These are phyloP conservation scores for Luffa aegyptiaca DNA, from an alignment of 306 rosid species.

Conservation along the genomic window DNA sequence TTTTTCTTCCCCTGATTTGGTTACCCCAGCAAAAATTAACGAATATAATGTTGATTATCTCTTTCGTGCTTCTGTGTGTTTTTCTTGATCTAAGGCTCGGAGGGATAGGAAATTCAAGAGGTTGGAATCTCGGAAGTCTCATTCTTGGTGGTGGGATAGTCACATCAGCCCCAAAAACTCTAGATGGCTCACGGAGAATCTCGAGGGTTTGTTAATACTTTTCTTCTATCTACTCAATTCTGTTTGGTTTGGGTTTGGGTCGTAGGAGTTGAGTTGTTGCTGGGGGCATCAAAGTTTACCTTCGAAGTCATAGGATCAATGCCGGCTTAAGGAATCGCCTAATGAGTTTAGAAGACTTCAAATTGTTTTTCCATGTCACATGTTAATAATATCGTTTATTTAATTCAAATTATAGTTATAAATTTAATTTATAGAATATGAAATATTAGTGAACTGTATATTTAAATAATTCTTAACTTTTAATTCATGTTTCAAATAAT, in stretches of 20 bases:
- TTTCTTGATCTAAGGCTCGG: constrained; percentile 23
- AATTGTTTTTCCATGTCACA: not conserved
- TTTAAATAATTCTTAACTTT: not conserved
- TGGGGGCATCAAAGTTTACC: not conserved
- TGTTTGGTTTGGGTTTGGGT: not conserved
- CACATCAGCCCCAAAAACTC: constrained; percentile 68
- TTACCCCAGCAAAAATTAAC: too few species aligned
- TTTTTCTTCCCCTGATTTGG: too few species aligned
- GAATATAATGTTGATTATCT: not conserved
- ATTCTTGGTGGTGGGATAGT: constrained; percentile 98
- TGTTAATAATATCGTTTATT: not conserved
- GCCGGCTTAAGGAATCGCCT: not conserved
- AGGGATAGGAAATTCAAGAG: constrained; percentile 45
- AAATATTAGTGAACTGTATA: not conserved
- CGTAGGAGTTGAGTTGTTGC: not conserved
- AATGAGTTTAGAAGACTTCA: not conserved
- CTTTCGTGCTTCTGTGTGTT: not conserved
- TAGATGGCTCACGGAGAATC: constrained; percentile 81
- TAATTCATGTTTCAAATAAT: too few species aligned
- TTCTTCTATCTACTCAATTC: not conserved
- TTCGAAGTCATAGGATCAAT: not conserved
- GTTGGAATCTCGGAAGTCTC: constrained; percentile 56
- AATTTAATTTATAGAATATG: not conserved
- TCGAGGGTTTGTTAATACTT: constrained; percentile 48
- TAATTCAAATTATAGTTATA: not conserved